These are phyloP conservation scores for Starmerella geochares DNA, from an alignment of 805 yeast species.

Conservation along the genomic window DNA sequence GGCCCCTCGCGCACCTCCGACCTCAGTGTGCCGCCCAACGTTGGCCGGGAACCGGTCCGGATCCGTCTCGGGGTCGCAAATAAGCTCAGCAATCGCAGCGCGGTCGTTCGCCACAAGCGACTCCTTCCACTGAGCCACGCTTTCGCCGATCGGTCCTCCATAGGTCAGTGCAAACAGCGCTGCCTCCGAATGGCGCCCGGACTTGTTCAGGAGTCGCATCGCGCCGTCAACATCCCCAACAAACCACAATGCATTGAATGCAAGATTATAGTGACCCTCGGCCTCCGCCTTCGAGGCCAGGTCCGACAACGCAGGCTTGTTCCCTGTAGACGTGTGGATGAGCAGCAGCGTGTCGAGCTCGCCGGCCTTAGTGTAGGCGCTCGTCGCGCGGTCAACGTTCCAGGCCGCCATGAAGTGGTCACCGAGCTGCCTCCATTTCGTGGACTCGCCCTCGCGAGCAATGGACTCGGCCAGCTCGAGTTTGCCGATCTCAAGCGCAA, in stretches of 20 bases:
- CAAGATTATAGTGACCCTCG: conserved; percentile 77
- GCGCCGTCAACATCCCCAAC: conserved; percentile 60
- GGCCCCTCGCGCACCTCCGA: conserved; percentile 3
- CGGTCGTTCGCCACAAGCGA: conserved; percentile 45
- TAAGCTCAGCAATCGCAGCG: conserved; percentile 49
- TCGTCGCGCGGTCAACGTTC: conserved; percentile 70
- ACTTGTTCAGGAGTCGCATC: conserved; percentile 51
- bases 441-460: conserved; percentile 33
- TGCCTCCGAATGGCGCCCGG: conserved; percentile 75
- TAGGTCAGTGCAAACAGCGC: conserved; percentile 69
- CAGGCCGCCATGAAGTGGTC: conserved; percentile 71
- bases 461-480: conserved; percentile 61
- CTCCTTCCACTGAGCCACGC: conserved; percentile 61
- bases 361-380: conserved; percentile 64
- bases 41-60: conserved; percentile 2
- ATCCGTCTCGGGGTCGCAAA: conserved; percentile 26
- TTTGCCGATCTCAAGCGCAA: conserved; percentile 68
- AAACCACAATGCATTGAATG: conserved; percentile 86
- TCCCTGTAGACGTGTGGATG: conserved; percentile 70
- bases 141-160: conserved; percentile 39
- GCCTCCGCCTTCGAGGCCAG: conserved; percentile 59
- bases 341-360: conserved; percentile 76
- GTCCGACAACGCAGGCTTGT: conserved; percentile 46
- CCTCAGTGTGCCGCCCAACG: conserved; percentile 4
- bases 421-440: conserved; percentile 86